A percentile compares a stretch with the other conserved stretches of the same genome.
These are phyloP conservation scores for Zygoascus tannicola DNA, from an alignment of 805 yeast species.

Conservation along the genomic window DNA sequence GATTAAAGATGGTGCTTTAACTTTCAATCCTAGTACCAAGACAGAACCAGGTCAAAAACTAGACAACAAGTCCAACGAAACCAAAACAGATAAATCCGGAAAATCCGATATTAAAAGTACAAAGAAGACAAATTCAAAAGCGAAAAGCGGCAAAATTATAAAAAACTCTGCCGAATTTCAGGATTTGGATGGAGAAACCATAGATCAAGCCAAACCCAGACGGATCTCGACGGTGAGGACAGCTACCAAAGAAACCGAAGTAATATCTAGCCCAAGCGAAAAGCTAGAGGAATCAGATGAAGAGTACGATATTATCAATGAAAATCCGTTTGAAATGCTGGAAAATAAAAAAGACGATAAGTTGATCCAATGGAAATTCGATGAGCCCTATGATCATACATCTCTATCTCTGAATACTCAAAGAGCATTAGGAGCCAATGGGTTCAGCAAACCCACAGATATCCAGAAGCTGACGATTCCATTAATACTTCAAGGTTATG, in stretches of 20 bases:
- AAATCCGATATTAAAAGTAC: slow-evolving; percentile 7
- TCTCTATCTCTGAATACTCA: slow-evolving; percentile 46
- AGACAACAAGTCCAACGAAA: slow-evolving; percentile 3
- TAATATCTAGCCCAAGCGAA: neutral
- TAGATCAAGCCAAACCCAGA: slow-evolving; percentile 1
- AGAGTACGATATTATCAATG: slow-evolving; percentile 9
- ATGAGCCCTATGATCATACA: slow-evolving; percentile 18
- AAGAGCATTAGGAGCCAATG: slow-evolving; percentile 49
- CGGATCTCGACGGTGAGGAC: neutral
- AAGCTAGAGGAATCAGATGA: slow-evolving; percentile 1
- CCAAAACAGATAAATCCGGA: slow-evolving; percentile 9
- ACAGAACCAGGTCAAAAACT: neutral
- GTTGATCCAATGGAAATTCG: slow-evolving; percentile 30
- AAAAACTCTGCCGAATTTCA: slow-evolving; percentile 3
- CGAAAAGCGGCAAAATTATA: neutral
- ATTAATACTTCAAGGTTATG: slow-evolving; percentile 57
- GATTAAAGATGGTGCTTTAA: slow-evolving; percentile 56
- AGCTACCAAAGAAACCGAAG: neutral
- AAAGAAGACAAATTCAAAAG: neutral
- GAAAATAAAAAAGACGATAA: slow-evolving; percentile 16
- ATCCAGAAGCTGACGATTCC: slow-evolving; percentile 78
- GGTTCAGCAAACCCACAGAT: slow-evolving; percentile 67
- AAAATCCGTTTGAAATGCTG: slow-evolving; percentile 16
- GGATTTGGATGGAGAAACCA: slow-evolving; percentile 3
- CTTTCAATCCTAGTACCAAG: slow-evolving; percentile 25